These are phyloP conservation scores for Lichtheimia hyalospora DNA, from an alignment of 371 early-diverging fungal genomes.

Conservation along the genomic window DNA sequence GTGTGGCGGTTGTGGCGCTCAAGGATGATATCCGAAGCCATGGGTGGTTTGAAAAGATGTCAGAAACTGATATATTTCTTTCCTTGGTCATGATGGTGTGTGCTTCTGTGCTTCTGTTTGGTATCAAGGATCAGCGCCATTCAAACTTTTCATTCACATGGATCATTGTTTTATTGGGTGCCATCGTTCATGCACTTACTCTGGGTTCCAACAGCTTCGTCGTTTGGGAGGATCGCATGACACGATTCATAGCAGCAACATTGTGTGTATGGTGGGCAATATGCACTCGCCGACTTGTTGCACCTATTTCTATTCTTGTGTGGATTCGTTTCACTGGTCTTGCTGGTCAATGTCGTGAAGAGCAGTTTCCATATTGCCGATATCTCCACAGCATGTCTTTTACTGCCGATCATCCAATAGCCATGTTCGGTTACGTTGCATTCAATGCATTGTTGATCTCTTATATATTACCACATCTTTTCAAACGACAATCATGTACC, in stretches of 20 bases:
- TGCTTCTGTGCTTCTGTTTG: neutral
- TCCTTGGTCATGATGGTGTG: neutral
- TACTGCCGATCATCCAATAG: constrained; percentile 8
- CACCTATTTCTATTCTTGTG: constrained; percentile 43
- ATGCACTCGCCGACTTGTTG: no score
- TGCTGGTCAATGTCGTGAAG: constrained; percentile 87
- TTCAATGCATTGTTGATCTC: neutral
- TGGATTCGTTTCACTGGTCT: constrained; percentile 57
- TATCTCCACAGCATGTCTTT: constrained; percentile 31
- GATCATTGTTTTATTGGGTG: neutral
- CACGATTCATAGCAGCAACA: constrained; percentile 44
- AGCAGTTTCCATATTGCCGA: constrained; percentile 74
- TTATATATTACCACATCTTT: neutral
- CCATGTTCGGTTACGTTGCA: neutral
- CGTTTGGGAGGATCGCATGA: constrained; percentile 81
- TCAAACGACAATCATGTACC: neutral
- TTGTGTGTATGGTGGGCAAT: constrained; percentile 28
- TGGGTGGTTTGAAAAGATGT: constrained; percentile 45
- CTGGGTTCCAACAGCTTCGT: constrained; percentile 89
- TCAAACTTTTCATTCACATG: neutral
- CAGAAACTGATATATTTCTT: constrained; percentile 20
- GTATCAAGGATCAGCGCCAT: neutral
- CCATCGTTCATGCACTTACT: constrained; percentile 56
- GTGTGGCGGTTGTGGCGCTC: neutral
- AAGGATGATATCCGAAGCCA: constrained; percentile 4